Evolutionary conservation across 129 eudicot species (phyloP).

Genomic region (Erigeron canadensis): DNA sequence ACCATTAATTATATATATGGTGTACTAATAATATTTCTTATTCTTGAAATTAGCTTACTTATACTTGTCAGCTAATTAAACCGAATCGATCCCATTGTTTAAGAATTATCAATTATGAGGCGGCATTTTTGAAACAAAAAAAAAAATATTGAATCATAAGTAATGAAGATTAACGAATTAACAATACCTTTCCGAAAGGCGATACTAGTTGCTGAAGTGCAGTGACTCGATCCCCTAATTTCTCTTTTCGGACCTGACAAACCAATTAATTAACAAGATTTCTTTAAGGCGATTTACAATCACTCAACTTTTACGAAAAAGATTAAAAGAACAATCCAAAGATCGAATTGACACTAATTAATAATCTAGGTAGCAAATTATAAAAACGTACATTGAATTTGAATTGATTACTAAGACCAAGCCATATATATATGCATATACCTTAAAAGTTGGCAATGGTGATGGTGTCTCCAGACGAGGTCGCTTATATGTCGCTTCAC

Average conservation of each 20-base stretch:
- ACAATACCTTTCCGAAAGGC: constrained; percentile 90
- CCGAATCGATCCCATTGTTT: neutral
- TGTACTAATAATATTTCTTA: no score
- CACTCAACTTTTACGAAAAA: constrained; percentile 1
- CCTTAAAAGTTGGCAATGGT: constrained; percentile 93
- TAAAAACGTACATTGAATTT: no score
- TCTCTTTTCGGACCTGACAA: constrained; percentile 92
- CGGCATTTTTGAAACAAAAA: neutral
- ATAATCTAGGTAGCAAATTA: no score
- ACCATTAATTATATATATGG: no score
- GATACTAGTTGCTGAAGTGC: constrained; percentile 99
- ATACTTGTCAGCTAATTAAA: constrained; percentile 1
- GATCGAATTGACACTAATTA: no score
- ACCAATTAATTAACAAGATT: neutral
- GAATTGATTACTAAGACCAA: no score
- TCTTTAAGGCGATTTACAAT: constrained; percentile 22
- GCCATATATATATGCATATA: no score
- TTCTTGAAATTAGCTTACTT: neutral
- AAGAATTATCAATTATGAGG: neutral
- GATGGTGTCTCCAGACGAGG: constrained; percentile 86
- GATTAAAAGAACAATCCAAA: neutral
- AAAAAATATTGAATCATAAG: no score
- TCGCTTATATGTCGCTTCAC: constrained; percentile 58
- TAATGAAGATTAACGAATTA: neutral
- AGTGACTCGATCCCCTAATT: constrained; percentile 92